Percentiles rank a stretch among this genome's conserved stretches.
Evolutionary conservation across 1,139 yeast genomes (phyloP).

Genomic region (Kodamaea anthophila): DNA sequence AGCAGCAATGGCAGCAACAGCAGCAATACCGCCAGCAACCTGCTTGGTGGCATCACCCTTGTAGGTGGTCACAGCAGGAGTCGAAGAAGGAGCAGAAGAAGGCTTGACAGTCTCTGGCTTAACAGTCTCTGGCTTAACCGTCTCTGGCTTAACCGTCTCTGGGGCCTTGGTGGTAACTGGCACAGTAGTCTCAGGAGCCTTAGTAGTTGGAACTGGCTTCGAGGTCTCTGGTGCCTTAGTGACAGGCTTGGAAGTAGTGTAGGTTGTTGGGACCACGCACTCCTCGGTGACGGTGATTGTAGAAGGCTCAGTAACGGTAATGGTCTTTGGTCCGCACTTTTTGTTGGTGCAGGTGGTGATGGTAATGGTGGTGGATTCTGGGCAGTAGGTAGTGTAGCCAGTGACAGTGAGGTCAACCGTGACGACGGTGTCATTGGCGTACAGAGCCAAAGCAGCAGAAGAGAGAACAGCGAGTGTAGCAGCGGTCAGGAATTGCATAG

Average conservation of each 20-base stretch:
- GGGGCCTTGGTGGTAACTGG: constrained; percentile 8
- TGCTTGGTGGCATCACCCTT: constrained; percentile 12
- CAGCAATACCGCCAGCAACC: constrained; percentile 16
- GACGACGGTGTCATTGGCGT: constrained; percentile 14
- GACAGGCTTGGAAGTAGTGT: constrained; percentile 5
- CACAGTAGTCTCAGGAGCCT: constrained; percentile 4
- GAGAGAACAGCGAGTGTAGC: constrained; percentile 10
- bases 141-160: constrained; percentile 11
- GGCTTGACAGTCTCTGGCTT: neutral
- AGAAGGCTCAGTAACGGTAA: constrained; percentile 47
- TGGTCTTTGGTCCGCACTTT: constrained; percentile 29
- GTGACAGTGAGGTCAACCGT: constrained; percentile 40
- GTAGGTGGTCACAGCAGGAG: constrained; percentile 8
- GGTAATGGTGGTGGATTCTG: constrained; percentile 46
- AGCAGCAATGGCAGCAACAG: constrained; percentile 18
- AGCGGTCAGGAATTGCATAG: constrained; percentile 13
- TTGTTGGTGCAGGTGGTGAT: constrained; percentile 36
- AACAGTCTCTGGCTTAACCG: neutral
- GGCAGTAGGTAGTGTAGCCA: constrained; percentile 56
- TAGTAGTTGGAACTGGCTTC: constrained; percentile 10
- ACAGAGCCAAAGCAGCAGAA: constrained; percentile 9
- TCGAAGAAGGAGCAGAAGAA: constrained; percentile 3
- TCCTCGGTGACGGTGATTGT: constrained; percentile 56
- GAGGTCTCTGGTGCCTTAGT: constrained; percentile 2
- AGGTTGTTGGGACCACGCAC: constrained; percentile 52